Base-by-base conservation (phyloP, 176 grass and related monocot species). In the Ensete glaucum region DNA sequence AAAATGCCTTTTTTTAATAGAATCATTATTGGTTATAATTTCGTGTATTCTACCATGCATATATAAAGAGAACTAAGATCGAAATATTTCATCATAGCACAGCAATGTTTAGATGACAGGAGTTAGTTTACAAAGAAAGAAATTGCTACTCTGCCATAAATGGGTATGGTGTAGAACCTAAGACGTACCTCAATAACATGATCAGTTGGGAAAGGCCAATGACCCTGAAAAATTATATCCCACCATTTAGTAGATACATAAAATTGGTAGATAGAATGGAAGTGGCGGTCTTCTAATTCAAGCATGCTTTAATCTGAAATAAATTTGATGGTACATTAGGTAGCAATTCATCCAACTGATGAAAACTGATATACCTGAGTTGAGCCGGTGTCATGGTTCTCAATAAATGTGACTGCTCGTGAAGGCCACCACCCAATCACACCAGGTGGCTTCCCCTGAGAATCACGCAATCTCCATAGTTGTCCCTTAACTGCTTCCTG, bases 361-460 rank as follows among this genome's bases (percentile, higher is more conserved):
- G 62, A 52, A 83, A 14, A 24, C 74, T 55, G 20, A 5, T 63
- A 76, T 87, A 94, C 95, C 90, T 99, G 90, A 85, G 88, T 99
- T 48, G 95, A 99, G 16, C 95, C 95, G 8, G 95, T 99, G 71
- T 94, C 95, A 79, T 99, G 95, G 76, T 99, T 99, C 80, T 99
- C 95, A 58, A 99, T 81, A 78, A 94, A 99, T 53, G 95, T 99
- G 62, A 89, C 90, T 50, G 95, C 87, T 87, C 95, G 90, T 73
- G 95, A 94, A 85, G 90, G 84, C 90, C 95, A 94, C 95, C 90
- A 99, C 27, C 95, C 95, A 64, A 99, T 79, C 59, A 89, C 80
- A 81, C 90, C 95, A 80, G 95, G 95, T 11, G 90, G 88, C 23
- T 93, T 93, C 75, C 86, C 95, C 72, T 89, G 74, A 54, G 64